Conservation (phyloP, 148 eudicot species). For the Fagopyrum tataricum region DNA sequence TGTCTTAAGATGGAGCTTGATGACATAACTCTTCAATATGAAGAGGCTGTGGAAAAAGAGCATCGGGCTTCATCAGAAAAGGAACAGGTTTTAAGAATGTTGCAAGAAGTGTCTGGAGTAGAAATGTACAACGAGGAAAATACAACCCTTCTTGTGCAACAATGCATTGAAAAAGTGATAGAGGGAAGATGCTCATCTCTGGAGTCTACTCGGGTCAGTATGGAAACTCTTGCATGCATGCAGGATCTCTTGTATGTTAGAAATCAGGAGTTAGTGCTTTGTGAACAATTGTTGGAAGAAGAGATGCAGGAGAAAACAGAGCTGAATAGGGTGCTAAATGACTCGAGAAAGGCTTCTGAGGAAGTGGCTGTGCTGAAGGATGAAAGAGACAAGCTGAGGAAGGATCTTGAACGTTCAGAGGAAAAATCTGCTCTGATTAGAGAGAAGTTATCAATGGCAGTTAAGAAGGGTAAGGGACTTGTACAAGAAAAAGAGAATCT, state of each 20-base stretch:
- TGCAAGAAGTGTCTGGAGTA: constrained; percentile 62
- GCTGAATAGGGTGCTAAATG: constrained; percentile 32
- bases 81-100: constrained; percentile 37
- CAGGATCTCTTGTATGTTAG: constrained; percentile 54
- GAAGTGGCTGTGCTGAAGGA: constrained; percentile 47
- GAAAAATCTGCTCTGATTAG: constrained; percentile 69
- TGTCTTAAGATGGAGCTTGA: constrained; percentile 50
- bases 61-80: constrained; percentile 46
- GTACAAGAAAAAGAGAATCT: constrained; percentile 87
- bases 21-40: constrained; percentile 36
- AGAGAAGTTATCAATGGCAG: constrained; percentile 91
- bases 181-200: constrained; percentile 26
- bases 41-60: constrained; percentile 37
- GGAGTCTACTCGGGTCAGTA: constrained; percentile 32
- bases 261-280: constrained; percentile 48
- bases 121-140: constrained; percentile 26
- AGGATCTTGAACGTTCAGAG: constrained; percentile 63
- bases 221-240: constrained; percentile 41
- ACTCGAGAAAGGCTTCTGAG: constrained; percentile 38
- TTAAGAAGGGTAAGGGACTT: constrained; percentile 95
- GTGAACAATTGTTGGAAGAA: constrained; percentile 50
- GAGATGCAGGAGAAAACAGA: constrained; percentile 37
- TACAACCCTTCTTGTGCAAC: constrained; percentile 36
- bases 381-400: constrained; percentile 49
- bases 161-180: constrained; percentile 46